Evolutionary conservation across 768 basidiomycete genomes (phyloP).

Genomic region (Mycena polygramma): DNA sequence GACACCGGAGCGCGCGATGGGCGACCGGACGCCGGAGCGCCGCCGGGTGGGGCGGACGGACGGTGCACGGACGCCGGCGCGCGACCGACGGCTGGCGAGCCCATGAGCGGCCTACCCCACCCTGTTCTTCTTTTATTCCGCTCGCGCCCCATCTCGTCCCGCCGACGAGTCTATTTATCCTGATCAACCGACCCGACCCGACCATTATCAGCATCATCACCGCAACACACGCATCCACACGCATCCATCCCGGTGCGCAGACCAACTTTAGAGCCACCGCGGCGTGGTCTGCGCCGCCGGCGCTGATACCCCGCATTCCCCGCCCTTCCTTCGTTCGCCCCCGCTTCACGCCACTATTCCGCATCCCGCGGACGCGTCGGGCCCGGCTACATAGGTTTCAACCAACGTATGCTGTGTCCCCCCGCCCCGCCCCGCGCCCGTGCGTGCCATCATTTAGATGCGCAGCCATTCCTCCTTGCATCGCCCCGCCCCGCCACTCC

Average conservation of each 20-base stretch:
- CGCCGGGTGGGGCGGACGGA: conserved; percentile 1
- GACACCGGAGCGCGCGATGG: conserved; percentile 32
- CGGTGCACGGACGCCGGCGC: conserved; percentile 31
- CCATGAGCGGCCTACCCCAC: conserved; percentile 16
- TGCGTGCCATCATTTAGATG: too few species aligned
- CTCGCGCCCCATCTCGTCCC: background rate
- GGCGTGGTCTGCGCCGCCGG: background rate
- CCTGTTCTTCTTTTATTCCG: background rate
- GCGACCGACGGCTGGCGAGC: conserved; percentile 34
- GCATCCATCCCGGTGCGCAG: background rate
- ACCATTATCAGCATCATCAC: too few species aligned
- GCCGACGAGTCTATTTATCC: background rate
- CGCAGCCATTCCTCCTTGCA: too few species aligned
- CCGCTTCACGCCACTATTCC: background rate
- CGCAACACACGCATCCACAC: background rate
- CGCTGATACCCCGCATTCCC: conserved; percentile 13
- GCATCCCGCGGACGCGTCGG: background rate
- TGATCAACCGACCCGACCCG: background rate
- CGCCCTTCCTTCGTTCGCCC: background rate
- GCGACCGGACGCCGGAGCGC: conserved; percentile 24
- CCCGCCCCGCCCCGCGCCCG: too few species aligned
- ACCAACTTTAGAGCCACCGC: conserved; percentile 7
- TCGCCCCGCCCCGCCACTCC: too few species aligned
- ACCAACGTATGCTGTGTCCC: too few species aligned
- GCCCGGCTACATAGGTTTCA: background rate